Percentiles rank a stretch among this genome's conserved stretches.
These are phyloP conservation scores for Aspergillus brunneoviolaceus DNA, from an alignment of 2,329 filamentous ascomycete species.

Conservation along the genomic window DNA sequence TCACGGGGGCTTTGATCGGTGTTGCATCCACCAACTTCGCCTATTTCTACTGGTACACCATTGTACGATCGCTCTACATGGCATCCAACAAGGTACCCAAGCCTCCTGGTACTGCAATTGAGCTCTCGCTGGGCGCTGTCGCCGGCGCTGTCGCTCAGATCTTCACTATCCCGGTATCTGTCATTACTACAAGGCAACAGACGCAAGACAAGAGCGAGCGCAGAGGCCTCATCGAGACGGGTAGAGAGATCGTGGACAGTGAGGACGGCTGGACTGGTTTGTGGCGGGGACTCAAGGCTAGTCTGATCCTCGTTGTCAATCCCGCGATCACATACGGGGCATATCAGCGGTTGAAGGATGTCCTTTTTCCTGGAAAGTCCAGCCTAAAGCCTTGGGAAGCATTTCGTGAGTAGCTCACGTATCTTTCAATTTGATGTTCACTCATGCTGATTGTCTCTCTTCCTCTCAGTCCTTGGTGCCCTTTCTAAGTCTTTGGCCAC, in stretches of 20 bases:
- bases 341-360: constrained; percentile 81
- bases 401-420: constrained; percentile 66
- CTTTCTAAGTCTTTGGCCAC: constrained; percentile 92
- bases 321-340: constrained; percentile 97
- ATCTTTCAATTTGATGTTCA: not conserved
- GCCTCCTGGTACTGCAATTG: constrained; percentile 73
- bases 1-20: constrained; percentile 80
- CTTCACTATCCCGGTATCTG: constrained; percentile 94
- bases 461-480: constrained; percentile 72
- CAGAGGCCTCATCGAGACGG: constrained; percentile 84
- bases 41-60: constrained; percentile 98
- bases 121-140: constrained; percentile 80
- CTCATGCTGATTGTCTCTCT: constrained; percentile 14
- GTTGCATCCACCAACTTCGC: constrained; percentile 98
- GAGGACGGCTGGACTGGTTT: constrained; percentile 87
- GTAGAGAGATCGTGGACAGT: constrained; percentile 81
- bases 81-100: constrained; percentile 57
- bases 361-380: constrained; percentile 73
- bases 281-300: constrained; percentile 95
- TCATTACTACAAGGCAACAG: constrained; percentile 93
- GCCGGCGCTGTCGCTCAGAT: constrained; percentile 90
- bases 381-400: constrained; percentile 81
- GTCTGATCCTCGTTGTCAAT: constrained; percentile 91
- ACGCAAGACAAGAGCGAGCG: constrained; percentile 81
- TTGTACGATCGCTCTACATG: constrained; percentile 79